Percentiles rank a stretch among this genome's conserved stretches.
These are phyloP conservation scores for Glycyrrhiza uralensis DNA, from an alignment of 306 rosid genomes.

Conservation along the genomic window DNA sequence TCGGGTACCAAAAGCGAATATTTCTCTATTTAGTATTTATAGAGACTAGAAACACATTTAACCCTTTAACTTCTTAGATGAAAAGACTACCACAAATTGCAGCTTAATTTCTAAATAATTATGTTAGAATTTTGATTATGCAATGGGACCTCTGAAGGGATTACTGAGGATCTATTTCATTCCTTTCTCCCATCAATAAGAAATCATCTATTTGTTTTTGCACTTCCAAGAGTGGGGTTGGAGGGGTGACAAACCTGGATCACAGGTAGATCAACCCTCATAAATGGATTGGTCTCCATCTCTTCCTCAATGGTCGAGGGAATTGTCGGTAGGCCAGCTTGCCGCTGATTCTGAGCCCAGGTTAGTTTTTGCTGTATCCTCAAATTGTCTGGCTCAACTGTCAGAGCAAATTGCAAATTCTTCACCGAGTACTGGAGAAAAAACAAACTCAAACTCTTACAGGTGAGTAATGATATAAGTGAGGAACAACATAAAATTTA, in stretches of 20 bases:
- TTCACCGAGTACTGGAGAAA: slow-evolving; percentile 22
- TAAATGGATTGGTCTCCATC: slow-evolving; percentile 73
- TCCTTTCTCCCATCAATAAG: not conserved
- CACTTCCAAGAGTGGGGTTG: slow-evolving; percentile 7
- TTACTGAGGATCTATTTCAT: not conserved
- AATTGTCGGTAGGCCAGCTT: slow-evolving; percentile 62
- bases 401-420: slow-evolving; percentile 31
- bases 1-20: not conserved
- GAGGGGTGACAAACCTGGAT: slow-evolving; percentile 56
- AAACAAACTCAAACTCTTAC: slow-evolving; percentile 2
- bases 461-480: not conserved
- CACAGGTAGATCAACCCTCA: slow-evolving; percentile 70
- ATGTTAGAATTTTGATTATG: not conserved
- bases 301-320: slow-evolving; percentile 83
- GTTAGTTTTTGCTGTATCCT: slow-evolving; percentile 54
- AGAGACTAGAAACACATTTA: not conserved
- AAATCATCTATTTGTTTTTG: not conserved
- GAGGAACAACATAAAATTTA: not conserved
- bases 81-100: not conserved
- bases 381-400: slow-evolving; percentile 28
- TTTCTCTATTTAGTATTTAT: not conserved
- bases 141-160: not conserved
- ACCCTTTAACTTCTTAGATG: not conserved
- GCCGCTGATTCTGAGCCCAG: slow-evolving; percentile 72
- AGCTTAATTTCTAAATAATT: not conserved